A percentile compares a stretch with the other conserved stretches of the same genome.
These are phyloP conservation scores for Beauveria pseudobassiana DNA, from an alignment of 2,329 filamentous ascomycete genomes.

Conservation along the genomic window DNA sequence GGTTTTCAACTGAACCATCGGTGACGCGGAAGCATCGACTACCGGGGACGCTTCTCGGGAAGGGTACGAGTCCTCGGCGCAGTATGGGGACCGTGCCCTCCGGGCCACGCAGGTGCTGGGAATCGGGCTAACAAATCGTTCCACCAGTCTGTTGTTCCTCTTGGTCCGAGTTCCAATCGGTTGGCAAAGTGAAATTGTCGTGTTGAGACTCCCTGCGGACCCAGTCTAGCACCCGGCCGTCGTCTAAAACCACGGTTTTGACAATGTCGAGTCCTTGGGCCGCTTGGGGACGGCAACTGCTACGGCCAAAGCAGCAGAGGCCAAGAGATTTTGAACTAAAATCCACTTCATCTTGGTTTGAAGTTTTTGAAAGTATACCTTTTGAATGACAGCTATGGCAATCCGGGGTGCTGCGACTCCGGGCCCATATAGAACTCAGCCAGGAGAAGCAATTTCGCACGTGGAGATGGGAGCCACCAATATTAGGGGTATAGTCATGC, in stretches of 20 bases:
- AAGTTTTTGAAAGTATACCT: background rate
- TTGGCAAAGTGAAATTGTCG: background rate
- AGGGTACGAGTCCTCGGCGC: conserved; percentile 9
- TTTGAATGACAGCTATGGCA: no score
- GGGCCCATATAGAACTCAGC: background rate
- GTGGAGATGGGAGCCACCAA: background rate
- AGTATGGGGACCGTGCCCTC: conserved; percentile 16
- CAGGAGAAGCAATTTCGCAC: background rate
- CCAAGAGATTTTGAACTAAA: background rate
- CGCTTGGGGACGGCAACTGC: background rate
- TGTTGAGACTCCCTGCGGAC: conserved; percentile 14
- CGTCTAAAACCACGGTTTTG: conserved; percentile 10
- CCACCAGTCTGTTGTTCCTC: background rate
- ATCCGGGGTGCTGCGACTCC: background rate
- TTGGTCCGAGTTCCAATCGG: background rate
- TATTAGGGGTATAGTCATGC: background rate
- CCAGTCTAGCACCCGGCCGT: conserved; percentile 17
- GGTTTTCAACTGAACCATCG: background rate
- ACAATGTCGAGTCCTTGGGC: conserved; percentile 10
- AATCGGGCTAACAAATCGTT: background rate
- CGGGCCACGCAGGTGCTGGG: conserved; percentile 11
- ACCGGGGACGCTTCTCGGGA: conserved; percentile 13
- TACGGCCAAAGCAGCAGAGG: background rate
- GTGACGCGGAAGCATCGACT: no score
- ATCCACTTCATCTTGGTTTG: background rate